Conservation (phyloP, 768 basidiomycete species). For the Clavaria fumosa region DNA sequence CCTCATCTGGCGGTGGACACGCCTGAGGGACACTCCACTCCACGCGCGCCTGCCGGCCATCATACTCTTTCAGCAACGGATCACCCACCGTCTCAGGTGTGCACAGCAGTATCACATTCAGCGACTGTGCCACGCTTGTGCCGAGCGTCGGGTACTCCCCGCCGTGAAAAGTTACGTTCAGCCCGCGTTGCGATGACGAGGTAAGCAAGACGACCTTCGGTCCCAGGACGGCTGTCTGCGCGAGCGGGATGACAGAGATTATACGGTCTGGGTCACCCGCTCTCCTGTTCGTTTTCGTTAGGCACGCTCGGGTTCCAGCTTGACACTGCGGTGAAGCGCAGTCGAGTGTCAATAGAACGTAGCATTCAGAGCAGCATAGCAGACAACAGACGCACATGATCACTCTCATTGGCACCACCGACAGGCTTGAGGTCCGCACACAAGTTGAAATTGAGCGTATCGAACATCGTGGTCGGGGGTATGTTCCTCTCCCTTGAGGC, state of each 20-base stretch:
- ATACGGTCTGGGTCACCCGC: constrained; percentile 38
- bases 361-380: too few species aligned
- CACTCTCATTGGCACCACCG: constrained; percentile 33
- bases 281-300: constrained; percentile 54
- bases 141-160: constrained; percentile 39
- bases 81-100: constrained; percentile 23
- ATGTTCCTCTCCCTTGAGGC: constrained; percentile 35
- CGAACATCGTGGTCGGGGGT: constrained; percentile 48
- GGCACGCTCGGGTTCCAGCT: too few species aligned
- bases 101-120: constrained; percentile 51
- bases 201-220: constrained; percentile 18
- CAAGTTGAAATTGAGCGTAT: constrained; percentile 50
- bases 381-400: constrained; percentile 77
- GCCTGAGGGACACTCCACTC: constrained; percentile 51
- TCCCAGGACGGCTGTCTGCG: constrained; percentile 24
- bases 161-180: constrained; percentile 45
- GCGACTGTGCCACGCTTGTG: constrained; percentile 31
- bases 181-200: constrained; percentile 34
- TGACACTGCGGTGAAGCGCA: too few species aligned
- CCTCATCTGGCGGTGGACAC: constrained; percentile 25
- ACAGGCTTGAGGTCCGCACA: constrained; percentile 40
- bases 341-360: too few species aligned
- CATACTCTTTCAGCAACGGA: constrained; percentile 45
- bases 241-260: constrained; percentile 63
- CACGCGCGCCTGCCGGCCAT: constrained; percentile 35